Conservation (phyloP, 1,139 yeast genomes). For the Pneumocystis jirovecii region DNA sequence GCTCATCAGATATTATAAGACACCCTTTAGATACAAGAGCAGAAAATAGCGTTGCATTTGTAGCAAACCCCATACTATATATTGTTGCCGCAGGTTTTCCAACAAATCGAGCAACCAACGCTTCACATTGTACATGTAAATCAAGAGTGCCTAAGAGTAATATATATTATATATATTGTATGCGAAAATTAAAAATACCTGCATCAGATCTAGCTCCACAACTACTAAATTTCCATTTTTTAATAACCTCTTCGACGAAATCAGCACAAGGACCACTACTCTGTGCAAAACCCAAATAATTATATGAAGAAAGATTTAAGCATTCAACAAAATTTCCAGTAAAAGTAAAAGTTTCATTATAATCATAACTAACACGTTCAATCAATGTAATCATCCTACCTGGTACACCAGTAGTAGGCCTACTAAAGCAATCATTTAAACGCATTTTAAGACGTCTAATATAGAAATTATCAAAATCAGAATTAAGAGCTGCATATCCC, state of each 20-base stretch:
- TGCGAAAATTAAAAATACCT: slow-evolving; percentile 29
- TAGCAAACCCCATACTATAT: slow-evolving; percentile 90
- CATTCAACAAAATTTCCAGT: slow-evolving; percentile 66
- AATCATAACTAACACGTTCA: slow-evolving; percentile 54
- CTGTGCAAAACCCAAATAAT: slow-evolving; percentile 93
- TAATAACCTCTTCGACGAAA: slow-evolving; percentile 47
- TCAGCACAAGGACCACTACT: slow-evolving; percentile 86
- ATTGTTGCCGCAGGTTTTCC: slow-evolving; percentile 83
- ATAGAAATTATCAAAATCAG: slow-evolving; percentile 85
- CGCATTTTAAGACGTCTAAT: slow-evolving; percentile 81
- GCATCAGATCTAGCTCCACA: slow-evolving; percentile 62
- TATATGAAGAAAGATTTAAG: slow-evolving; percentile 76
- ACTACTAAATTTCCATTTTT: slow-evolving; percentile 57
- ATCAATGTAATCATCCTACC: slow-evolving; percentile 77
- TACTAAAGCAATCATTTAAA: slow-evolving; percentile 85
- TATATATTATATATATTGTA: neutral
- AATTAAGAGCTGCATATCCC: slow-evolving; percentile 93
- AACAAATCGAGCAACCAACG: slow-evolving; percentile 63
- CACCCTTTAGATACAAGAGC: slow-evolving; percentile 76
- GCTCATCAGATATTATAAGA: slow-evolving; percentile 80
- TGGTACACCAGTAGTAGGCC: slow-evolving; percentile 94
- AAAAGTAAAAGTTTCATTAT: slow-evolving; percentile 45
- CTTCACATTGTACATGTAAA: slow-evolving; percentile 61
- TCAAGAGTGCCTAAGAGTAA: slow-evolving; percentile 35
- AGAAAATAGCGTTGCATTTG: slow-evolving; percentile 82